A percentile compares a stretch with the other conserved stretches of the same genome.
Conservation (phyloP, 2,329 filamentous ascomycete species). For the Stenocarpella maydis region DNA sequence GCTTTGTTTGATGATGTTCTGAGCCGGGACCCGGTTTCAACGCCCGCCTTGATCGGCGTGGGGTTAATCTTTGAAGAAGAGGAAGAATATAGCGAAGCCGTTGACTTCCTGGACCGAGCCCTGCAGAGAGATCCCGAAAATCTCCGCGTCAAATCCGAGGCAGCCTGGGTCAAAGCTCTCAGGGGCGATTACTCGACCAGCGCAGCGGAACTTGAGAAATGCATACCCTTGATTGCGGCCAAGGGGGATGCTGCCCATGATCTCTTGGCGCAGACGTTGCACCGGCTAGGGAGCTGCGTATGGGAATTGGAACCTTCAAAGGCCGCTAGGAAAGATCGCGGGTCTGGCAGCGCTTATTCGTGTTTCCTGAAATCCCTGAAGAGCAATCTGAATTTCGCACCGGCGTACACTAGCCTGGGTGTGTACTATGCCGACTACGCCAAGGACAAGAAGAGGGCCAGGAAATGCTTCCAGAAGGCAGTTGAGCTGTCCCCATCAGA, state of each 20-base stretch:
- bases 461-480: constrained; percentile 95
- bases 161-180: constrained; percentile 90
- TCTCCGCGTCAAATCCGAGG: constrained; percentile 81
- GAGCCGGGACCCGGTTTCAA: constrained; percentile 76
- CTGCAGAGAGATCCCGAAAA: constrained; percentile 77
- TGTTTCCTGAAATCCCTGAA: constrained; percentile 86
- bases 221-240: constrained; percentile 70
- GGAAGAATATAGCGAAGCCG: constrained; percentile 83
- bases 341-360: constrained; percentile 76
- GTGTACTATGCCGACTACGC: constrained; percentile 92
- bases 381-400: constrained; percentile 85
- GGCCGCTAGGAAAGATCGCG: constrained; percentile 77
- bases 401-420: constrained; percentile 90
- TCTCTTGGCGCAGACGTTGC: constrained; percentile 84
- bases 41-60: constrained; percentile 84
- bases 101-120: constrained; percentile 81
- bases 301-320: constrained; percentile 85
- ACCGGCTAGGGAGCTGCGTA: constrained; percentile 84
- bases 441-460: constrained; percentile 83
- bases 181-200: constrained; percentile 78
- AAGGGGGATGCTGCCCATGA: constrained; percentile 68
- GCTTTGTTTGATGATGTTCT: constrained; percentile 85
- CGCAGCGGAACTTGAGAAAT: constrained; percentile 73
- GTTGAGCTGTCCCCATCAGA: constrained; percentile 91
- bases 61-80: constrained; percentile 94